phyloP scores from a whole-genome alignment of 306 rosid species.

The Psophocarpus tetragonolobus region DNA sequence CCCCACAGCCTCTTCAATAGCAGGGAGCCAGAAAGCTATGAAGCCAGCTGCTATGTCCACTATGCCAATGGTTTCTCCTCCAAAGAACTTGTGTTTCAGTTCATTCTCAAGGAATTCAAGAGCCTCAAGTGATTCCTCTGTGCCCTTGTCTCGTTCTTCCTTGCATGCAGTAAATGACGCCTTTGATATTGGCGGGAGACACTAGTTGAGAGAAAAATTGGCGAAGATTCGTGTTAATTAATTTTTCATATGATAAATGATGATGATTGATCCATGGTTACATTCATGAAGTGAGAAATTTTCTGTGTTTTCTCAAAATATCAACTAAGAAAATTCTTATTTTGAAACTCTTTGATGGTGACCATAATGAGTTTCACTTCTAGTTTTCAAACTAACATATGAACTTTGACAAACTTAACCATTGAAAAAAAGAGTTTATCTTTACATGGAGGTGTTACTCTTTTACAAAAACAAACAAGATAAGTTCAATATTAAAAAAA shows the following conservation, averaged over 20 bases:
- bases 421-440: too few relatives aligned
- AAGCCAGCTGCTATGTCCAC: conserved; percentile 51
- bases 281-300: not conserved
- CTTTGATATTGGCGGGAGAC: not conserved
- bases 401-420: too few relatives aligned
- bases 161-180: conserved; percentile 28
- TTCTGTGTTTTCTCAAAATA: too few relatives aligned
- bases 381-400: too few relatives aligned
- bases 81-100: conserved; percentile 42
- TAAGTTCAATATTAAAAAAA: too few relatives aligned
- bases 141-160: conserved; percentile 36
- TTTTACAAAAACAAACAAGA: too few relatives aligned
- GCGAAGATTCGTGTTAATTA: not conserved
- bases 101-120: conserved; percentile 40
- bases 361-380: too few relatives aligned
- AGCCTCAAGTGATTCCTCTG: conserved; percentile 27
- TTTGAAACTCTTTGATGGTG: too few relatives aligned
- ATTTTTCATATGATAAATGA: not conserved
- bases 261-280: not conserved
- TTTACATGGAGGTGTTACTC: too few relatives aligned
- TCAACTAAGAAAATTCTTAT: too few relatives aligned
- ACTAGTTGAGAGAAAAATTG: not conserved
- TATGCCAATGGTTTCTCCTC: conserved; percentile 39
- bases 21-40: conserved; percentile 54
- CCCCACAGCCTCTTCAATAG: conserved; percentile 45